Conservation (phyloP, 164 flowering plant species). For the Piper longum region DNA sequence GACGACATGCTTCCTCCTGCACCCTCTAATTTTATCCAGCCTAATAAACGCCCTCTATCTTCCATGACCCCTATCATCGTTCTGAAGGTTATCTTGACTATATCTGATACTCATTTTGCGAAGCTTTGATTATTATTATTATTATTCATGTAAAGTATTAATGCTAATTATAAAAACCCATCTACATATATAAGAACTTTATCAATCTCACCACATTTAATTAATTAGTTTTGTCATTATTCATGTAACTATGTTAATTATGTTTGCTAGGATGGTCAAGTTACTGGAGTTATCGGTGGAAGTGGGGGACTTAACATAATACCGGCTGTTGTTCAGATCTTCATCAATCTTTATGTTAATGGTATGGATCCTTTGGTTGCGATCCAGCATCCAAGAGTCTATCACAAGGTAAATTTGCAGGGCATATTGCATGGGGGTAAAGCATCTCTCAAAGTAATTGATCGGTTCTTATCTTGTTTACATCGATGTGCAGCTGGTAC, state of each 20-base stretch:
- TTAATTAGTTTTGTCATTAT: too few species aligned
- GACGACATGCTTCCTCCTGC: slow-evolving; percentile 66
- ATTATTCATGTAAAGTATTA: too few species aligned
- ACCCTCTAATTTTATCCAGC: slow-evolving; percentile 67
- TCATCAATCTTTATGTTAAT: slow-evolving; percentile 52
- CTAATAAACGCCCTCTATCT: slow-evolving; percentile 83
- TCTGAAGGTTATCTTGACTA: slow-evolving; percentile 39
- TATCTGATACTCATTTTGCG: too few species aligned
- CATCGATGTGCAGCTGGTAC: slow-evolving; percentile 46
- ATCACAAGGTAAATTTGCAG: slow-evolving; percentile 41
- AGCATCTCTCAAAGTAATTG: neutral
- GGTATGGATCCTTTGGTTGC: slow-evolving; percentile 74
- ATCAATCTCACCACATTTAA: too few species aligned
- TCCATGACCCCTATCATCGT: slow-evolving; percentile 83
- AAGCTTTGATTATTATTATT: too few species aligned
- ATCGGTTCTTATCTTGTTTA: neutral
- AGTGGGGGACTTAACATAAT: slow-evolving; percentile 71
- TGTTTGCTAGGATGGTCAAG: slow-evolving; percentile 44
- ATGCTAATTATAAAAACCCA: too few species aligned
- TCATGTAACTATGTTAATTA: neutral
- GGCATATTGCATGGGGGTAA: too few species aligned
- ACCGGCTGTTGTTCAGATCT: slow-evolving; percentile 70
- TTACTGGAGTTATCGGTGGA: slow-evolving; percentile 73
- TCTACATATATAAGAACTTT: too few species aligned
- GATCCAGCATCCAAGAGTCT: slow-evolving; percentile 64